Evolutionary conservation across 1,139 yeast species (phyloP), one percentile per base, ranked within the genome.

Genomic region (Hansenula anomala): DNA sequence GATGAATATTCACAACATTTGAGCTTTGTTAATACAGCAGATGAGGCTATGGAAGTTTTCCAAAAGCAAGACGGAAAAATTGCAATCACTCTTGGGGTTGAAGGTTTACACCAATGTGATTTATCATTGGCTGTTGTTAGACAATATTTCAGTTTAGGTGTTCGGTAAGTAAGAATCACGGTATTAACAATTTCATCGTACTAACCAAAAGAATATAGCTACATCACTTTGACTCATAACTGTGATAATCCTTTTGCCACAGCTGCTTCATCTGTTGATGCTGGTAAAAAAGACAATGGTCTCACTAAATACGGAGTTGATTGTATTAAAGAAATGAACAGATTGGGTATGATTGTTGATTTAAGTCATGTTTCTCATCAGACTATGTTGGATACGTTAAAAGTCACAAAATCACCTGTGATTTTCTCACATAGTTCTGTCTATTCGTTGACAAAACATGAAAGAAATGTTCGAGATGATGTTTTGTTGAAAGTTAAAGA

Each of bases 191-290:
- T n/a, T n/a, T n/a, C n/a, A n/a, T n/a, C n/a, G n/a, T n/a, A n/a
- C n/a, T n/a, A n/a, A n/a, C n/a, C n/a, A n/a, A n/a, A n/a, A n/a
- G n/a, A n/a, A n/a, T n/a, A n/a, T n/a, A 55, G 78, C 34, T 74
- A 74, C 48, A 69, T 71, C 33, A 74, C 79, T 0, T 49, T 74
- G 37, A 73, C 78, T 2, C 79, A 73, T 44, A 73, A 73, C 47
- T 72, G 79, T 54, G 78, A 73, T 48, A 74, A 74, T 42, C 77
- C 78, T 1, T 74, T 71, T 54, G 78, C 79, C 4, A 73, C 77
- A 13, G 75, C 78, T 12, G 76, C 77, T 6, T 61, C 71, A 15
- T 62, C 74, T 0, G 62, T 65, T 6, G 44, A 67, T 7, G 75
- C 63, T 17, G 77, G 78, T 0, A 58, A 63, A 28, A 61, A 60